Percentiles rank a stretch among this genome's conserved stretches.
These are phyloP conservation scores for Eragrostis curvula DNA, from an alignment of 176 grass and related monocot genomes.

Conservation along the genomic window DNA sequence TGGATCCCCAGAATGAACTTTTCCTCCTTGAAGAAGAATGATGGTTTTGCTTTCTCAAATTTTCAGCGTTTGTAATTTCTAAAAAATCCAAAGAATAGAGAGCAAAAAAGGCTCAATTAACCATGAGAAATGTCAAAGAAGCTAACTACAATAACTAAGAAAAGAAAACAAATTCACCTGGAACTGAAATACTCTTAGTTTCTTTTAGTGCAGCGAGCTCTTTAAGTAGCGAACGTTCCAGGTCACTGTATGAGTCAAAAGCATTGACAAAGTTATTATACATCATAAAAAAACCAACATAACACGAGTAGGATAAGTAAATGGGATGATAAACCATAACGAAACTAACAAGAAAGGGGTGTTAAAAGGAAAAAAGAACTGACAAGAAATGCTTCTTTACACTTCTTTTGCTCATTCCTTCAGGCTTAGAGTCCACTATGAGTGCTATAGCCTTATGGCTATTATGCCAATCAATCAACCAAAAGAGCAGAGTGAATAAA, in stretches of 20 bases:
- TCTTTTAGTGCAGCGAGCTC: slow-evolving; percentile 58
- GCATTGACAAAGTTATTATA: not conserved
- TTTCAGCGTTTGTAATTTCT: slow-evolving; percentile 27
- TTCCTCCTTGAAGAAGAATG: slow-evolving; percentile 39
- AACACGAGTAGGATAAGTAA: not conserved
- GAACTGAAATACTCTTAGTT: slow-evolving; percentile 45
- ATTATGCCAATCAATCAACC: slow-evolving; percentile 6
- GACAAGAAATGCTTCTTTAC: slow-evolving; percentile 20
- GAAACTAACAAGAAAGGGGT: slow-evolving; percentile 2
- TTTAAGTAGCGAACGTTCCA: slow-evolving; percentile 58
- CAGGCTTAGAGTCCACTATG: slow-evolving; percentile 8
- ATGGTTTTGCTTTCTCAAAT: slow-evolving; percentile 31
- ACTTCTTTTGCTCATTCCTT: not conserved
- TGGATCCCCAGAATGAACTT: slow-evolving; percentile 51
- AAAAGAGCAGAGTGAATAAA: slow-evolving; percentile 5
- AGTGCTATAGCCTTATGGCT: not conserved
- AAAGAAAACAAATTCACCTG: slow-evolving; percentile 36
- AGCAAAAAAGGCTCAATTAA: not conserved
- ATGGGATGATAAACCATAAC: slow-evolving; percentile 12
- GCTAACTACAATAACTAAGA: slow-evolving; percentile 21
- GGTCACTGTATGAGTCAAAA: slow-evolving; percentile 52
- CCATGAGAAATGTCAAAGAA: not conserved
- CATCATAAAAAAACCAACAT: not conserved
- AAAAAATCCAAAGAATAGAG: slow-evolving; percentile 19
- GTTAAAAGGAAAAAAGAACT: not conserved